Conservation (phyloP, 2,329 filamentous ascomycete species). For the Colletotrichum zoysiae region DNA sequence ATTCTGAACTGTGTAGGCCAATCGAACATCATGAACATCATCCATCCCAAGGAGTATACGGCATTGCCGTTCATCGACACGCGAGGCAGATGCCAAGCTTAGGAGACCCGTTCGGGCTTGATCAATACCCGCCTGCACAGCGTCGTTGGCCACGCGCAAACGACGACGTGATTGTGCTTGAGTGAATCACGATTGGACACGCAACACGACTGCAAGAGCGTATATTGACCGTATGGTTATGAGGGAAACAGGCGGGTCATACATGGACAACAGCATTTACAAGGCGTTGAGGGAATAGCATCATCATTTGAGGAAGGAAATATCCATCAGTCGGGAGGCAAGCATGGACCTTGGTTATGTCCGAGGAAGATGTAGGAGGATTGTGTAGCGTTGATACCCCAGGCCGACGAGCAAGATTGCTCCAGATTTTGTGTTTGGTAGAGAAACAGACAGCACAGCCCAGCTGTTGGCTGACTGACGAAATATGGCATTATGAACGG, state of each 20-base stretch:
- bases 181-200: slow-evolving; percentile 42
- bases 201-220: not conserved
- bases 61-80: slow-evolving; percentile 30
- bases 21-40: slow-evolving; percentile 36
- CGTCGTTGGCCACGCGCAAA: slow-evolving; percentile 44
- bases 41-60: slow-evolving; percentile 39
- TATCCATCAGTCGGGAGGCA: not conserved
- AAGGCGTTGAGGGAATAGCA: slow-evolving; percentile 5
- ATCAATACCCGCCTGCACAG: slow-evolving; percentile 40
- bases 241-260: not conserved
- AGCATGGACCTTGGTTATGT: not conserved
- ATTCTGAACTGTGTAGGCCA: not conserved
- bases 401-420: slow-evolving; percentile 1
- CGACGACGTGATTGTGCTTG: slow-evolving; percentile 51
- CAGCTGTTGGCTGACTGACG: not conserved
- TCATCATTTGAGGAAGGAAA: not conserved
- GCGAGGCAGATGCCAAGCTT: not conserved
- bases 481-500: not conserved
- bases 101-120: slow-evolving; percentile 8
- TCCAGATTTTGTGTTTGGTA: slow-evolving; percentile 4
- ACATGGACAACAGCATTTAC: slow-evolving; percentile 7
- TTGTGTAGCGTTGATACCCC: slow-evolving; percentile 19
- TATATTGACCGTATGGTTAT: not conserved
- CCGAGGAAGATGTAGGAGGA: not conserved
- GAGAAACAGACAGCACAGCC: not conserved